These are phyloP conservation scores for Parastagonospora avenae DNA, from an alignment of 2,329 filamentous ascomycete species.

Conservation along the genomic window DNA sequence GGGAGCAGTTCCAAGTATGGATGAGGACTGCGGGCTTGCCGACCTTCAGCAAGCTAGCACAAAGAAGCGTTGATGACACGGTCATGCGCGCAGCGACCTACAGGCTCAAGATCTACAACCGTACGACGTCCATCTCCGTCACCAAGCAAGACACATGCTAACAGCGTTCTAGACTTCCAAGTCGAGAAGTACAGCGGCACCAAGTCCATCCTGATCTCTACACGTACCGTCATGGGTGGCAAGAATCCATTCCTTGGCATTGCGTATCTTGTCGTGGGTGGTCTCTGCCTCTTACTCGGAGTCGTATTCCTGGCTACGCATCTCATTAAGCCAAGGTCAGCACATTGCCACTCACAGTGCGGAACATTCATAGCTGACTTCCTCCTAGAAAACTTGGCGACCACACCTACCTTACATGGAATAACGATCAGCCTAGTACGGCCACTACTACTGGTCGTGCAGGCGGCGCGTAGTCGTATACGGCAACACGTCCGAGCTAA, in stretches of 20 bases:
- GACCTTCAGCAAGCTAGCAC: constrained; percentile 90
- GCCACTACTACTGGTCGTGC: constrained; percentile 57
- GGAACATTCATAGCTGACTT: constrained; percentile 15
- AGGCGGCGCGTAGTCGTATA: constrained; percentile 38
- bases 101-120: constrained; percentile 73
- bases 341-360: background rate
- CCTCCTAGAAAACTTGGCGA: constrained; percentile 85
- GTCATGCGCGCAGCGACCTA: constrained; percentile 74
- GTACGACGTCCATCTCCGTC: constrained; percentile 58
- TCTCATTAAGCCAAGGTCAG: constrained; percentile 85
- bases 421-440: constrained; percentile 68
- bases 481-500: background rate
- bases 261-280: constrained; percentile 91
- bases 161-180: constrained; percentile 70
- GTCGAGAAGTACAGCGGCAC: constrained; percentile 80
- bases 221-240: constrained; percentile 89
- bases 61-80: constrained; percentile 73
- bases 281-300: constrained; percentile 88
- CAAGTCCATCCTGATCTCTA: constrained; percentile 89
- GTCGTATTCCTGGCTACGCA: constrained; percentile 88
- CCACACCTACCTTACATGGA: constrained; percentile 97
- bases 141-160: constrained; percentile 16
- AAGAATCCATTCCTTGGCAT: constrained; percentile 96
- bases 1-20: constrained; percentile 95
- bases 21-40: constrained; percentile 96